Evolutionary conservation across 78 protist species (phyloP).

Genomic region (Neovahlkampfia damariscottae): DNA sequence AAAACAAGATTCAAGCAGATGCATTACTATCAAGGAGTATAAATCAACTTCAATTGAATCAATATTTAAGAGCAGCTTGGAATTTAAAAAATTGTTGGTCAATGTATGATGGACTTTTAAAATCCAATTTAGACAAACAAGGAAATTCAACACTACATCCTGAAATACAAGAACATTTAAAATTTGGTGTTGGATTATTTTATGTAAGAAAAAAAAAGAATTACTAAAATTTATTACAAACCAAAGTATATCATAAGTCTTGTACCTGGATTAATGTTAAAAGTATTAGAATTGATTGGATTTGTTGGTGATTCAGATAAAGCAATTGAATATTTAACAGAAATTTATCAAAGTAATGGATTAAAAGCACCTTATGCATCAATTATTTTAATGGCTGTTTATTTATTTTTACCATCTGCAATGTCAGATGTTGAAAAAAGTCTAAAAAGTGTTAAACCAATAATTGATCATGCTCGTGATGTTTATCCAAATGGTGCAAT

Average conservation of each 20-base stretch:
- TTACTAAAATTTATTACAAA: no score
- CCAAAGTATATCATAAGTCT: no score
- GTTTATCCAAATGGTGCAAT: conserved; percentile 1
- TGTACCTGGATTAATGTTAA: no score
- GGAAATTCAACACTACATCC: not conserved
- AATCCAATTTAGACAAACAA: not conserved
- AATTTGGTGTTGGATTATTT: conserved; percentile 14
- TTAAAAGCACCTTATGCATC: conserved; percentile 6
- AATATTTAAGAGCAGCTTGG: conserved; percentile 2
- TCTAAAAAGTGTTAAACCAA: conserved; percentile 9
- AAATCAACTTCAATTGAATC: not conserved
- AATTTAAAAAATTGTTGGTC: conserved; percentile 13
- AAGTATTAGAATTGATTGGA: conserved; percentile 8
- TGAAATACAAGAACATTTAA: not conserved
- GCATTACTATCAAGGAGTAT: not conserved
- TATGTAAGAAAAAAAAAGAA: no score
- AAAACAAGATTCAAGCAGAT: conserved; percentile 24
- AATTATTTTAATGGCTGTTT: conserved; percentile 2
- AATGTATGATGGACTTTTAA: not conserved
- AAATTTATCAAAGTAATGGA: not conserved
- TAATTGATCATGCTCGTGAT: not conserved
- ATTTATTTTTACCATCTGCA: conserved; percentile 16
- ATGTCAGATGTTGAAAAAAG: conserved; percentile 2
- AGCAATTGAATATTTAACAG: conserved; percentile 9
- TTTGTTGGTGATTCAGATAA: conserved; percentile 10